Conservation (phyloP, 495 filamentous ascomycete species). For the Hyaloscypha finlandica region DNA sequence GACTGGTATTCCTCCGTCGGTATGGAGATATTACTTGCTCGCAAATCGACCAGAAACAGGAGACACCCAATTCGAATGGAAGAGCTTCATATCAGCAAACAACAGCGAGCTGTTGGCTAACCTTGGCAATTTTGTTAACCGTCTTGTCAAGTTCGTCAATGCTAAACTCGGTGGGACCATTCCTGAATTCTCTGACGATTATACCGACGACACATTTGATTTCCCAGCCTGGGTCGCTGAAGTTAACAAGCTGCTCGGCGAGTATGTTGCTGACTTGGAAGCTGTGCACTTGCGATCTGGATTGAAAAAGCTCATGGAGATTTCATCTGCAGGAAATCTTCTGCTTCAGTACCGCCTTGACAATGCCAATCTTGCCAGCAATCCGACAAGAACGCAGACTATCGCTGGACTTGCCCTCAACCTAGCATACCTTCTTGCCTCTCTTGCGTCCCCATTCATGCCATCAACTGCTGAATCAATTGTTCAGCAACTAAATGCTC, state of each 20-base stretch:
- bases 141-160: constrained; percentile 87
- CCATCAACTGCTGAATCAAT: constrained; percentile 78
- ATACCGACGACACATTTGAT: constrained; percentile 54
- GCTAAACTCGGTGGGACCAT: constrained; percentile 69
- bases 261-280: constrained; percentile 74
- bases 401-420: constrained; percentile 84
- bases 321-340: constrained; percentile 74
- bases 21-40: constrained; percentile 93
- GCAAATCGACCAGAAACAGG: constrained; percentile 85
- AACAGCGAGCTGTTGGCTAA: constrained; percentile 91
- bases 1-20: constrained; percentile 81
- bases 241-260: constrained; percentile 61
- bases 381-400: constrained; percentile 71
- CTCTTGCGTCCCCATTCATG: constrained; percentile 79
- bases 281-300: constrained; percentile 74
- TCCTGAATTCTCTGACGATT: constrained; percentile 62
- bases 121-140: constrained; percentile 91
- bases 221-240: constrained; percentile 46
- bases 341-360: constrained; percentile 80
- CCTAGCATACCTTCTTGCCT: constrained; percentile 76
- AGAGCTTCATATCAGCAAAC: constrained; percentile 79
- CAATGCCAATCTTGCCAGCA: constrained; percentile 71
- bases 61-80: constrained; percentile 90
- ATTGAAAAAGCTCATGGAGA: constrained; percentile 67
- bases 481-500: constrained; percentile 67